Evolutionary conservation across 2,329 filamentous ascomycete genomes (phyloP).

Genomic region (Calonectria honghensis): DNA sequence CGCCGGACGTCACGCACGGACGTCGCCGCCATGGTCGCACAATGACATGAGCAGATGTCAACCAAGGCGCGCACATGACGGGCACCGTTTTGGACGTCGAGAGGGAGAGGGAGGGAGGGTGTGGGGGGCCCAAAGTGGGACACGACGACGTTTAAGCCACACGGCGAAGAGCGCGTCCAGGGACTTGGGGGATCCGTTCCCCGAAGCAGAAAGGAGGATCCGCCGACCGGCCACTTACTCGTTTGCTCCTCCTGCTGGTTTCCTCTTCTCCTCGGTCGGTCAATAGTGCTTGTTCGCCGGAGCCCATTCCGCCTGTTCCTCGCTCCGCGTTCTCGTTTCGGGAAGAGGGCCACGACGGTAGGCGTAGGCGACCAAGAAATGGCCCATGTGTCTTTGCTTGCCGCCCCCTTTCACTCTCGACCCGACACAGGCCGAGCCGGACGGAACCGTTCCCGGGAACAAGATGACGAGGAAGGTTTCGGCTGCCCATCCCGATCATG

Average conservation of each 20-base stretch:
- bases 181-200: conserved; percentile 24
- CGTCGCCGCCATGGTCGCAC: conserved; percentile 50
- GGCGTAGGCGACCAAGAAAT: neutral
- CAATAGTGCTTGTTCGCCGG: neutral
- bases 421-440: neutral
- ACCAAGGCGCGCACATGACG: conserved; percentile 45
- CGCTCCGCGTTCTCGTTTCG: neutral
- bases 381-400: neutral
- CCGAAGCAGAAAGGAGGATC: conserved; percentile 3
- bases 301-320: neutral
- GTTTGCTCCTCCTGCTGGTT: too few species aligned
- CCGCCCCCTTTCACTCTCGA: neutral
- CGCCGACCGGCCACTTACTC: too few species aligned
- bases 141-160: conserved; percentile 41
- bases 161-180: conserved; percentile 17
- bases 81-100: conserved; percentile 46
- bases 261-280: neutral
- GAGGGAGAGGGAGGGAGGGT: conserved; percentile 38
- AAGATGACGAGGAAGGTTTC: conserved; percentile 12
- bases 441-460: conserved; percentile 10
- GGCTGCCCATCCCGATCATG: conserved; percentile 15
- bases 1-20: conserved; percentile 52
- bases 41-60: conserved; percentile 37
- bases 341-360: neutral
- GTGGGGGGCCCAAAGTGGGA: conserved; percentile 42